These are phyloP conservation scores for Klebsormidium nitens DNA, from an alignment of 139 green algal species.

Conservation along the genomic window DNA sequence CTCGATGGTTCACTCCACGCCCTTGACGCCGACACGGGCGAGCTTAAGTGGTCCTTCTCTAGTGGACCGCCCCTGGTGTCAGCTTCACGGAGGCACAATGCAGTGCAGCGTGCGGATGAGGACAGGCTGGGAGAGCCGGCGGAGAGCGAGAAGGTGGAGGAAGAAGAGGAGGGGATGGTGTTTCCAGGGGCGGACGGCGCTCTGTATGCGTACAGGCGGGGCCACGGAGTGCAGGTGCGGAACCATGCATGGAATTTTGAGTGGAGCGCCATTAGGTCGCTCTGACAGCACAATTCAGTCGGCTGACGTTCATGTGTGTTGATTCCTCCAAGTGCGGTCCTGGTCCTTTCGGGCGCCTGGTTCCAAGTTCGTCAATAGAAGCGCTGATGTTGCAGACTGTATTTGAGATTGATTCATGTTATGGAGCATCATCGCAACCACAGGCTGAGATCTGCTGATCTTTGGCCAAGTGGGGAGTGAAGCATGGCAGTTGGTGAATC, in stretches of 20 bases:
- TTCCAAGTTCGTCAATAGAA: not conserved
- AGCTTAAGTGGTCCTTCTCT: conserved; percentile 24
- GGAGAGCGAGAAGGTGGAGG: conserved; percentile 7
- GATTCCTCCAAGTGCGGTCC: not conserved
- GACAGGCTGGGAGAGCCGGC: not conserved
- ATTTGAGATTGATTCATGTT: not conserved
- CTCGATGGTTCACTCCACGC: conserved; percentile 30
- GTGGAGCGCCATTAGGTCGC: not conserved
- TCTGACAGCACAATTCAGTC: not conserved
- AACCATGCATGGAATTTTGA: not conserved
- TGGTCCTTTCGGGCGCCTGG: not conserved
- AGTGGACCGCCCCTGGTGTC: conserved; percentile 25
- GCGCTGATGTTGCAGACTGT: not conserved
- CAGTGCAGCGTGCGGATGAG: not conserved
- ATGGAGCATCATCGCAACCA: not conserved
- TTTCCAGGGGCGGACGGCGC: conserved; percentile 81
- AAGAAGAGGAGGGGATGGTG: conserved; percentile 45
- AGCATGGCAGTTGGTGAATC: no score
- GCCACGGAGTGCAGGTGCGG: not conserved
- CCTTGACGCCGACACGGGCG: conserved; percentile 15
- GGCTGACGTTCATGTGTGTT: conserved; percentile 2
- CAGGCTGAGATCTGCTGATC: not conserved
- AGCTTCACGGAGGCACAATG: not conserved
- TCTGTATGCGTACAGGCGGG: conserved; percentile 65
- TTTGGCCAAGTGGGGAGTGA: no score